phyloP scores from a whole-genome alignment of 805 yeast genomes.

The Candida michaelii region DNA sequence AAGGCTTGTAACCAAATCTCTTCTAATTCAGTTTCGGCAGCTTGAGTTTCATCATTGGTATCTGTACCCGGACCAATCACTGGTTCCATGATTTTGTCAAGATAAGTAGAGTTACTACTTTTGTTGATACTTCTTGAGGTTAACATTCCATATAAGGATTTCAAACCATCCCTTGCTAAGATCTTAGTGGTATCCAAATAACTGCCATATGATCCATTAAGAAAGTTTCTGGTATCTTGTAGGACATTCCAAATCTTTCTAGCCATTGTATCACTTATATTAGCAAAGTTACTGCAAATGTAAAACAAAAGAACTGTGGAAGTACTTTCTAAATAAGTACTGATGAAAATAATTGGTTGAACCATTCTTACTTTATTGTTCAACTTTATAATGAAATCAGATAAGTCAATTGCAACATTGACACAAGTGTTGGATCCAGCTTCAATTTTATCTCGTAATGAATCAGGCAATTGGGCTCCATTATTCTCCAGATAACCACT shows the following conservation, averaged over 20 bases:
- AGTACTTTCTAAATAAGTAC: conserved; percentile 21
- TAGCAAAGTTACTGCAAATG: conserved; percentile 14
- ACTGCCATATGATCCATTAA: conserved; percentile 20
- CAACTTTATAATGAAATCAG: conserved; percentile 17
- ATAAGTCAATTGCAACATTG: conserved; percentile 17
- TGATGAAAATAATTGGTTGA: conserved; percentile 20
- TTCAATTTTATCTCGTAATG: conserved; percentile 12
- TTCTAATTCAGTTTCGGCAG: conserved; percentile 7
- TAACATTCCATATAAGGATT: conserved; percentile 15
- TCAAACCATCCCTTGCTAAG: conserved; percentile 20
- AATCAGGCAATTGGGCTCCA: conserved; percentile 9
- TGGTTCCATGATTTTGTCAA: conserved; percentile 15
- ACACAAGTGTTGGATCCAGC: conserved; percentile 18
- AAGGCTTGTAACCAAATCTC: conserved; percentile 12
- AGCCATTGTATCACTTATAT: conserved; percentile 17
- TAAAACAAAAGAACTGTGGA: conserved; percentile 19
- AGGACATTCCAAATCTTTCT: conserved; percentile 19
- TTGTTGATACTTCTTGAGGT: conserved; percentile 4
- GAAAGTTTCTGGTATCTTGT: conserved; percentile 18
- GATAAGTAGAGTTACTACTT: conserved; percentile 10
- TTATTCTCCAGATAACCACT: conserved; percentile 19
- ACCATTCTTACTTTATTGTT: conserved; percentile 17
- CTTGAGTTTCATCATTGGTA: not conserved
- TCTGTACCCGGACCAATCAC: not conserved
- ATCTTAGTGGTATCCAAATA: conserved; percentile 18